Evolutionary conservation across 371 early-diverging fungal species (phyloP), one percentile per base, ranked within the genome.

Genomic region (Dichotomocladium elegans): DNA sequence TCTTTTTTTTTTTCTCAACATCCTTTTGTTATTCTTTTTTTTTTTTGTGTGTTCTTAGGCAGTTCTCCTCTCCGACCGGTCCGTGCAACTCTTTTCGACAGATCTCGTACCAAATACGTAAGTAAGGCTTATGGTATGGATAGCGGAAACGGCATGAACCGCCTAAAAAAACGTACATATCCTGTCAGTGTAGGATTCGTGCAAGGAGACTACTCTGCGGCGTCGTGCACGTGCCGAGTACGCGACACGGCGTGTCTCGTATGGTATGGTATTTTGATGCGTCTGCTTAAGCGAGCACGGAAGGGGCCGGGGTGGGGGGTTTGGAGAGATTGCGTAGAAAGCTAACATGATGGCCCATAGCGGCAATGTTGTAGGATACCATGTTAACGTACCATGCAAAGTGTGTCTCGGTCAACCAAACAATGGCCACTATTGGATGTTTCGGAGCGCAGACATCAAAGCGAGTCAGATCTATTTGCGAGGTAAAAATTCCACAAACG

Each of bases 371-470:
- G 65, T 73, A 21, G 74, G 74, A 11, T 73, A 73, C 28, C 70
- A 73, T 54, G 68, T 73, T 8, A 73, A 67, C 33, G 63, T 73
- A 8, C 74, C 74, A 12, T 73, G 74, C 35, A 73, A 70, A 53
- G 28, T 47, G 14, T 73, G 74, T 27, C 47, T 70, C 9, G 41
- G 60, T 29, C 65, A 70, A 43, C 60, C 67, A 0, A 64, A 67
- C 28, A 73, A 65, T 57, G 68, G 74, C 0, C 74, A 73, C 47
- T 70, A 61, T 45, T 73, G 74, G 74, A 73, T 73, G 74, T 73
- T 73, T 57, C 62, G 74, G 24, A 70, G 60, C 12, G 45, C 44
- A 27, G 58, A 51, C 17, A 47, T 68, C 2, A 48, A 31, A 29
- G 57, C 66, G 12, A 57, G 60, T 17, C 58, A 42, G 6, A 66